Evolutionary conservation across 257 asterid genomes (phyloP), one percentile per base, ranked within the genome.

Genomic region (Echium plantagineum): DNA sequence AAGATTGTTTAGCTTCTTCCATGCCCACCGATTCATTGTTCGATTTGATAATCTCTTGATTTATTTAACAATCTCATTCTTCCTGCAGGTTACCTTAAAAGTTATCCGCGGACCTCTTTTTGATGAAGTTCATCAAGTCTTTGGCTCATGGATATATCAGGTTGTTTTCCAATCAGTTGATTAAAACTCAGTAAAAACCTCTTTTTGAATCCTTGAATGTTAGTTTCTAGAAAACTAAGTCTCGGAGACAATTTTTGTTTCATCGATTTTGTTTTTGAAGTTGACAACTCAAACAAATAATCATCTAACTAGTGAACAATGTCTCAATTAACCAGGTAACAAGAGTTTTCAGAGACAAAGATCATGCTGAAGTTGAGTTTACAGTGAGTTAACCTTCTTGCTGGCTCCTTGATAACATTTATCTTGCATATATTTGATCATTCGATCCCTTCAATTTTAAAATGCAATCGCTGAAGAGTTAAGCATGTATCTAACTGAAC

Each of bases 101-200:
- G 77, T 89, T 31, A 21, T 81, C 22, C 82, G 77, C 15, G 97
- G 97, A 58, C 84, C 85, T 59, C 75, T 89, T 42, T 77, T 89
- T 59, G 85, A 89, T 74, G 95, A 89, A 67, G 83, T 89, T 77
- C 95, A 89, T 71, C 97, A 86, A 76, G 77, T 80, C 67, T 89
- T 89, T 68, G 76, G 66, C 69, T 65, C 97, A 63, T 89, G 97
- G 97, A 79, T 86, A 68, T 65, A 77, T 74, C 97, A 89, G 94
- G 96, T 87, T 58, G 47, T 10, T 6, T 56, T 62, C 52, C 49
- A 18, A 22, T 21, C 17, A 1, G 49, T 12, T 42, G 17, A 2
- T 42, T 42, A 3, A 42, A 42, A 42, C 49, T 42, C 49, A 3
- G 3, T 35, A 13, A 10, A 1, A 10, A 10, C 15, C 17, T 42